Base-by-base conservation (phyloP, 1,284 basidiomycete genomes). In the Fistulinella staudtii region DNA sequence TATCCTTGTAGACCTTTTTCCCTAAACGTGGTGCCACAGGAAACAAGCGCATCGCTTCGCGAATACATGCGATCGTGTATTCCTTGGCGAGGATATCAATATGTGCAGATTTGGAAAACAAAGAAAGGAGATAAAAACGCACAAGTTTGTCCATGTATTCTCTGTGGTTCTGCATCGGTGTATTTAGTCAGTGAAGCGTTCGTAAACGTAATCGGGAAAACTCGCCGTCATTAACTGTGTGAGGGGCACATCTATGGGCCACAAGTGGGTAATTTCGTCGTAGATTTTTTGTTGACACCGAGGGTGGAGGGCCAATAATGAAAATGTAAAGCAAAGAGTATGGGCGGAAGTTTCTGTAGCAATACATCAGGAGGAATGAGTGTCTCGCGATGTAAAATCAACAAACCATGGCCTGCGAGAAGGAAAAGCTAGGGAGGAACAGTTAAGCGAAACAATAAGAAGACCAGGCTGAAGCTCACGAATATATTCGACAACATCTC, bases 401-500 rank as follows among this genome's bases (percentile, higher is more conserved):
- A 46, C 55, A 7, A 14, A 63, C 56, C 56, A 15, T 61, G 55
- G 17, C 56, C 56, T 8, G 67, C 74, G 28, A 74, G 52, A 18
- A 74, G 55, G 47, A 72, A 74, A 1, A 56, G 41, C 72, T 74
- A 20, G 22, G 14, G 17, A 21, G 25, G 1, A 30, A 24, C 39
- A 2, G 8, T 0, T 46, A 17, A 52, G 22, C 13, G 33, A 3
- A 6, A 14, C 8, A 14, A n/a, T 10, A 24, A 20, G 9, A 5
- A 28, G 14, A 17, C 4, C 31, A 10, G 24, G 22, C 6, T 36
- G n/a, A 20, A 36, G 54, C 64, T 54, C 41, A 74, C 74, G 52
- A 73, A 75, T 40, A 69, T 68, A 45, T 75, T 61, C 0, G 74
- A 76, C 7, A 74, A 49, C 8, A 75, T 43, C 41, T 75, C 74